Evolutionary conservation across 2,329 filamentous ascomycete species (phyloP).

Genomic region (Sphaerulina vaccinii): DNA sequence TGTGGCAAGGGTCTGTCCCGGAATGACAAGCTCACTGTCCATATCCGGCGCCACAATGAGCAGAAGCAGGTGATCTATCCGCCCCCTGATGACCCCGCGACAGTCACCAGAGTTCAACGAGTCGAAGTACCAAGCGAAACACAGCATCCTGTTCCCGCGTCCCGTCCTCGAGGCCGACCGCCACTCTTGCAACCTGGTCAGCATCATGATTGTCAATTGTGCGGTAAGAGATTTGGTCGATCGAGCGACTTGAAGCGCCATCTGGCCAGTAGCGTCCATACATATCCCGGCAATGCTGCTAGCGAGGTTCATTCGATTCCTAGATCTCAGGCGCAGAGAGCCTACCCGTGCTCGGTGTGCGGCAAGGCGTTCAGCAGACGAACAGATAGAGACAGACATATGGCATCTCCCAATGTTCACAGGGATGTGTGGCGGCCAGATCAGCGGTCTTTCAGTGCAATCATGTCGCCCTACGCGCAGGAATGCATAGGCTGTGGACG

Average conservation of each 20-base stretch:
- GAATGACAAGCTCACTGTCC: conserved; percentile 3
- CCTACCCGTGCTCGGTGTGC: not conserved
- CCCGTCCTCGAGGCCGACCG: too few relatives aligned
- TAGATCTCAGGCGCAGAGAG: not conserved
- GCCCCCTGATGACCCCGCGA: too few relatives aligned
- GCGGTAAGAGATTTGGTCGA: not conserved
- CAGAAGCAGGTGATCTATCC: not conserved
- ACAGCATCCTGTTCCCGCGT: too few relatives aligned
- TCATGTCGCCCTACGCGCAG: not conserved
- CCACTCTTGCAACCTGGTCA: too few relatives aligned
- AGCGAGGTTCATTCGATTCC: not conserved
- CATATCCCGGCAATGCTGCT: not conserved
- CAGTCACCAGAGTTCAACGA: too few relatives aligned
- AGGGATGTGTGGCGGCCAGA: not conserved
- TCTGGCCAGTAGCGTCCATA: not conserved
- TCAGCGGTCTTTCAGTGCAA: not conserved
- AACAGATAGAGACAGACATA: not conserved
- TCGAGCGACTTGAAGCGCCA: conserved; percentile 2
- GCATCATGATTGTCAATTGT: not conserved
- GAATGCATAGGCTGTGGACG: conserved; percentile 2
- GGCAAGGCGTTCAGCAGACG: not conserved
- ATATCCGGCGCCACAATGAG: not conserved
- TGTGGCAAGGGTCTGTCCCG: conserved; percentile 9
- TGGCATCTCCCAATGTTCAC: not conserved
- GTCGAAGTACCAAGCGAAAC: too few relatives aligned